Evolutionary conservation across 1,139 yeast species (phyloP).

Genomic region (Yamadazyma buinensis): DNA sequence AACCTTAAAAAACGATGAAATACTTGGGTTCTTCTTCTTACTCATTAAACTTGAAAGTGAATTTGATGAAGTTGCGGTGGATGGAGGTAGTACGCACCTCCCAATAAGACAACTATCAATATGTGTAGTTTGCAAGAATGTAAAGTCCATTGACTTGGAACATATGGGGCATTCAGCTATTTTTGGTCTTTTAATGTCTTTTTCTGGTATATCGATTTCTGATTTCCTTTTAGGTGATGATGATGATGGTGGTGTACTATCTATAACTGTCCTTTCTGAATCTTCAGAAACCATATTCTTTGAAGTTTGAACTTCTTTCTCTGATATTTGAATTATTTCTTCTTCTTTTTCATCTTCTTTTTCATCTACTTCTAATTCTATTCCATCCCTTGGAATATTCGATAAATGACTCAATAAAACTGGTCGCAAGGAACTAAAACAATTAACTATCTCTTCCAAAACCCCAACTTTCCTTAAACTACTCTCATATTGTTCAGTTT

Average conservation of each 20-base stretch:
- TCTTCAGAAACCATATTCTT: background rate
- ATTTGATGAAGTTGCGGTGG: background rate
- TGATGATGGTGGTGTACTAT: constrained; percentile 1
- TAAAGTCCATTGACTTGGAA: constrained; percentile 49
- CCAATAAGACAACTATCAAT: constrained; percentile 64
- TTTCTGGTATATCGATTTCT: constrained; percentile 6
- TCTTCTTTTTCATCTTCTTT: background rate
- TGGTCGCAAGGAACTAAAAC: constrained; percentile 46
- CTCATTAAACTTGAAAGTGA: too few relatives aligned
- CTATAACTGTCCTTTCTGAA: background rate
- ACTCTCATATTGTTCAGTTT: constrained; percentile 67
- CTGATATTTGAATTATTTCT: background rate
- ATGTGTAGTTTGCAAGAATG: constrained; percentile 59
- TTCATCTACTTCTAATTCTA: too few relatives aligned
- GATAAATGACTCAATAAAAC: constrained; percentile 1
- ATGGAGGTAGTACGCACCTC: constrained; percentile 8
- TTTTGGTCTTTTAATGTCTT: constrained; percentile 2
- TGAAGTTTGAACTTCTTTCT: too few relatives aligned
- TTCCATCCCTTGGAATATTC: too few relatives aligned
- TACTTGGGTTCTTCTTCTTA: constrained; percentile 10
- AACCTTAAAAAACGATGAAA: constrained; percentile 34
- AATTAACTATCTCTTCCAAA: constrained; percentile 67
- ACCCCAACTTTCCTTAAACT: constrained; percentile 63
- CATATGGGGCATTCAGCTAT: constrained; percentile 73
- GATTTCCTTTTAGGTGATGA: constrained; percentile 5